These are phyloP conservation scores for Rhytidiadelphus loreus DNA, from an alignment of 225 moss, liverwort and hornwort genomes.

Conservation along the genomic window DNA sequence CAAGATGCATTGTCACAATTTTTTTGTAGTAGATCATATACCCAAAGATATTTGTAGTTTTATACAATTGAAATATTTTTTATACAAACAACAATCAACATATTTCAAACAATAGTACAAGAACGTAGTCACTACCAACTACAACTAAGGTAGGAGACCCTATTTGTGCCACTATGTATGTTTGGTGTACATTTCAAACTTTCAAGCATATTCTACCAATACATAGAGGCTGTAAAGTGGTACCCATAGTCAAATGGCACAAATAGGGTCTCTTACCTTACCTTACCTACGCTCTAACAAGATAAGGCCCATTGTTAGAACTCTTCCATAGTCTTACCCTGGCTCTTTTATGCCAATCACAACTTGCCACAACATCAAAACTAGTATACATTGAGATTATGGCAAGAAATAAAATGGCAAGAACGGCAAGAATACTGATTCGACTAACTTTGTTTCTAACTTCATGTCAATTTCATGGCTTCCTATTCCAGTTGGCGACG, in stretches of 20 bases:
- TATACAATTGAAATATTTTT: neutral
- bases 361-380: neutral
- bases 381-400: neutral
- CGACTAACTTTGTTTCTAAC: neutral
- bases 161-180: too few relatives aligned
- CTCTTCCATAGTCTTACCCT: neutral
- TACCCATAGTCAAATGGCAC: too few relatives aligned
- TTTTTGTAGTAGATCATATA: neutral
- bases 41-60: neutral
- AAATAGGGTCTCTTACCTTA: too few relatives aligned
- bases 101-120: neutral
- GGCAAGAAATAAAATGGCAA: neutral
- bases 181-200: too few relatives aligned
- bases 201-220: too few relatives aligned
- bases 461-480: neutral
- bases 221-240: too few relatives aligned
- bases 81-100: neutral
- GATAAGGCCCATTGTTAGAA: neutral
- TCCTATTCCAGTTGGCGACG: neutral
- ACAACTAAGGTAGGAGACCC: too few relatives aligned
- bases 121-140: neutral
- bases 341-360: neutral
- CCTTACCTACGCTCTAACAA: too few relatives aligned
- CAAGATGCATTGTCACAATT: too few relatives aligned
- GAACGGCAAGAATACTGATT: neutral